Evolutionary conservation across 2,329 filamentous ascomycete genomes (phyloP).

Genomic region (Beauveria medogensis): DNA sequence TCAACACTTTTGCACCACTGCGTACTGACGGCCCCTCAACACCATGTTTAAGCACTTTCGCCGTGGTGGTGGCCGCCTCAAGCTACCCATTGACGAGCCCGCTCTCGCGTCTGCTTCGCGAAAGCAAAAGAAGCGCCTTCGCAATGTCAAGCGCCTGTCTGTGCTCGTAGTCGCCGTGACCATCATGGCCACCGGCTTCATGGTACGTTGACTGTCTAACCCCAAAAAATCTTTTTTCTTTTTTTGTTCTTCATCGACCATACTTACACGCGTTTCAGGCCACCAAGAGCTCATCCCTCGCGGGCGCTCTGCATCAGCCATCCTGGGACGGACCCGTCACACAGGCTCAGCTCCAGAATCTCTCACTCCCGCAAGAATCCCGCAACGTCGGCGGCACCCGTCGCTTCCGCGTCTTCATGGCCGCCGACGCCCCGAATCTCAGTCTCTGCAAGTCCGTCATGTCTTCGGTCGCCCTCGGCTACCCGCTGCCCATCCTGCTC

Average conservation of each 20-base stretch:
- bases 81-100: slow-evolving; percentile 7
- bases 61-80: slow-evolving; percentile 3
- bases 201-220: neutral
- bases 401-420: slow-evolving; percentile 30
- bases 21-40: neutral
- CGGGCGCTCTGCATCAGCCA: neutral
- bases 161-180: slow-evolving; percentile 7
- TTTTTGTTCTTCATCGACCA: neutral
- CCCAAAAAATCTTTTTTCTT: too few species aligned
- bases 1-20: neutral
- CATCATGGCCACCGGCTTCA: slow-evolving; percentile 9
- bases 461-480: slow-evolving; percentile 30
- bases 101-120: neutral
- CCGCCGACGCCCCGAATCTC: slow-evolving; percentile 27
- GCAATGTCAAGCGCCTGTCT: slow-evolving; percentile 8
- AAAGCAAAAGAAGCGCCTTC: slow-evolving; percentile 7
- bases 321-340: slow-evolving; percentile 10
- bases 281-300: neutral
- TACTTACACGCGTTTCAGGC: neutral
- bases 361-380: slow-evolving; percentile 1
- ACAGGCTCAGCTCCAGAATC: slow-evolving; percentile 3
- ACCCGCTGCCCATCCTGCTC: slow-evolving; percentile 27
- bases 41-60: slow-evolving; percentile 9
- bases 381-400: slow-evolving; percentile 14
- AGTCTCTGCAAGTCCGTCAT: slow-evolving; percentile 32